Percentiles rank a stretch among this genome's conserved stretches.
Evolutionary conservation across 306 rosid species (phyloP).

Genomic region (Canavalia ensiformis): DNA sequence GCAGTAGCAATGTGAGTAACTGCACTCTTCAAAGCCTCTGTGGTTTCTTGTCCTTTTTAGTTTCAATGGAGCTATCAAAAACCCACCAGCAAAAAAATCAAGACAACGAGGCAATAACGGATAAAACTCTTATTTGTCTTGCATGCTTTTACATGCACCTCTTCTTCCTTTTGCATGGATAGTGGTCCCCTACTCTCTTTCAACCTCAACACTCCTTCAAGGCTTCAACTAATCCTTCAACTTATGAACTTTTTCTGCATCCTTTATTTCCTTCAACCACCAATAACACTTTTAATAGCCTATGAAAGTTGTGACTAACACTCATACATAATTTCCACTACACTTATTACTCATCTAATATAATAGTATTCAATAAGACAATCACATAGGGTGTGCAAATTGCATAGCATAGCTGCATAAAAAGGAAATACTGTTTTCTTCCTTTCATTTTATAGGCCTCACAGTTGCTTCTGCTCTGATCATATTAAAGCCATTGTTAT

Average conservation of each 20-base stretch:
- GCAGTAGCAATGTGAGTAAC: conserved; percentile 44
- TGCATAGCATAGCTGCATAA: conserved; percentile 52
- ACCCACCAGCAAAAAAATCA: conserved; percentile 43
- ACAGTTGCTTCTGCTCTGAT: conserved; percentile 54
- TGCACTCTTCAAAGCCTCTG: conserved; percentile 36
- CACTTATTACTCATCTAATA: not conserved
- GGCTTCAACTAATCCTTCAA: conserved; percentile 40
- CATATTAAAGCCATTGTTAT: conserved; percentile 65
- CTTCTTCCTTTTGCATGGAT: conserved; percentile 54
- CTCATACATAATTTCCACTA: not conserved
- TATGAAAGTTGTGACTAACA: conserved; percentile 28
- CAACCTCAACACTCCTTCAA: conserved; percentile 35
- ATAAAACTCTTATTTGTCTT: conserved; percentile 60
- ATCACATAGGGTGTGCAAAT: conserved; percentile 44
- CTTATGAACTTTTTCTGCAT: conserved; percentile 26
- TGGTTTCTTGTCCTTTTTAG: conserved; percentile 37
- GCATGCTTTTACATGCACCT: conserved; percentile 60
- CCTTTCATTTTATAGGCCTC: conserved; percentile 63
- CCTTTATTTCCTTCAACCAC: conserved; percentile 52
- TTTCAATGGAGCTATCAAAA: conserved; percentile 46
- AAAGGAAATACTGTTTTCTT: conserved; percentile 61
- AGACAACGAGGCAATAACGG: conserved; percentile 48
- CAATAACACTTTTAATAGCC: conserved; percentile 42
- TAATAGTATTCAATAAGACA: conserved; percentile 25
- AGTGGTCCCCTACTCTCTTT: conserved; percentile 53